Evolutionary conservation across 768 basidiomycete genomes (phyloP).

Genomic region (Pleurotus eryngii): DNA sequence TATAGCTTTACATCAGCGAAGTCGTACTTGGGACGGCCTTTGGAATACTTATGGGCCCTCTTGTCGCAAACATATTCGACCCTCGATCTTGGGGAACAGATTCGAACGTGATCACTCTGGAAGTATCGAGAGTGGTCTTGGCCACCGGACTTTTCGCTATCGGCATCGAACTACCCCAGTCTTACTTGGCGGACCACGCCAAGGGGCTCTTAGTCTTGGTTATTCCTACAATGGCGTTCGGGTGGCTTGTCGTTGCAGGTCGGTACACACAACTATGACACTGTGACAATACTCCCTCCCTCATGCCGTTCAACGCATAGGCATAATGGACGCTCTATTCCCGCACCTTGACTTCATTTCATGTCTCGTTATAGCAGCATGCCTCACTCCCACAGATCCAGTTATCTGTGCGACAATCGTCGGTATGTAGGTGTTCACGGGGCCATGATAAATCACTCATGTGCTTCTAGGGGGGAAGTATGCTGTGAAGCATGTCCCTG

Average conservation of each 20-base stretch:
- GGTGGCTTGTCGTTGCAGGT: slow-evolving; percentile 79
- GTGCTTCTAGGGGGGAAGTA: slow-evolving; percentile 57
- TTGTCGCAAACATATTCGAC: slow-evolving; percentile 67
- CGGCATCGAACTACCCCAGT: slow-evolving; percentile 86
- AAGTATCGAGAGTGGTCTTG: slow-evolving; percentile 87
- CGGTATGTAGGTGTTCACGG: slow-evolving; percentile 32
- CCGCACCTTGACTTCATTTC: slow-evolving; percentile 70
- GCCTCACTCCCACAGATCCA: slow-evolving; percentile 92
- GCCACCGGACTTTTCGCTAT: slow-evolving; percentile 93
- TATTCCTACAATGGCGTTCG: slow-evolving; percentile 81
- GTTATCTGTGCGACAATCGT: slow-evolving; percentile 86
- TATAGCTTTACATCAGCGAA: slow-evolving; percentile 84
- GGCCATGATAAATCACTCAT: neutral
- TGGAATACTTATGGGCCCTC: slow-evolving; percentile 66
- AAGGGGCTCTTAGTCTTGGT: slow-evolving; percentile 68
- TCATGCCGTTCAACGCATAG: slow-evolving; percentile 28
- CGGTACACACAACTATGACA: slow-evolving; percentile 12
- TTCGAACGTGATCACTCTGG: slow-evolving; percentile 68
- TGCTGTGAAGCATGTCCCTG: slow-evolving; percentile 66
- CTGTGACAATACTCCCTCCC: neutral
- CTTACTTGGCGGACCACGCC: slow-evolving; percentile 80
- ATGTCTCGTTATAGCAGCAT: slow-evolving; percentile 82
- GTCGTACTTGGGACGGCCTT: slow-evolving; percentile 85
- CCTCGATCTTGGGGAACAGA: slow-evolving; percentile 68
- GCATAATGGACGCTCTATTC: slow-evolving; percentile 67